A percentile compares a stretch with the other conserved stretches of the same genome.
Conservation (phyloP, 176 grass and related monocot species). For the Eragrostis curvula region DNA sequence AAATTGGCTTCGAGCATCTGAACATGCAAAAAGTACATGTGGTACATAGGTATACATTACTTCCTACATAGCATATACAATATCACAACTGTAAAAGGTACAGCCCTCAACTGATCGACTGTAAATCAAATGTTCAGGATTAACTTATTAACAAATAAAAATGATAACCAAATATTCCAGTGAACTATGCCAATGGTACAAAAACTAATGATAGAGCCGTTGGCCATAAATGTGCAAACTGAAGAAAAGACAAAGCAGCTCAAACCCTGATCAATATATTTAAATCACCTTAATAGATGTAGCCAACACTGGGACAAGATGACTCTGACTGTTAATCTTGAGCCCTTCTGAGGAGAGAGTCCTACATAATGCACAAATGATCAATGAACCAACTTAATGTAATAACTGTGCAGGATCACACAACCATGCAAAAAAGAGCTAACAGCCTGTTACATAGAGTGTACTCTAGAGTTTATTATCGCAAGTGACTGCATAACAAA, state of each 20-base stretch:
- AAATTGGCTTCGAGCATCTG: neutral
- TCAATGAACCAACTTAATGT: neutral
- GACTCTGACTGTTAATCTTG: conserved; percentile 89
- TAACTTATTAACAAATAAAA: neutral
- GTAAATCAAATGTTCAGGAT: neutral
- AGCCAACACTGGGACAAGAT: conserved; percentile 88
- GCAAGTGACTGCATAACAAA: neutral
- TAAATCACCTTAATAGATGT: conserved; percentile 87
- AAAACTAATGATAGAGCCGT: neutral
- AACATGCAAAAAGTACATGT: neutral
- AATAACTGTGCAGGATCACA: neutral
- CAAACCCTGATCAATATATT: conserved; percentile 24
- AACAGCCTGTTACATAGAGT: neutral
- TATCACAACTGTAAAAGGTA: neutral
- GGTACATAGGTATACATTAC: neutral
- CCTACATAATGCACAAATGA: conserved; percentile 48
- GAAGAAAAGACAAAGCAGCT: neutral
- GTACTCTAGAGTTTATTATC: neutral
- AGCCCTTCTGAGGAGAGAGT: conserved; percentile 69
- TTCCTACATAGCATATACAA: conserved; percentile 27
- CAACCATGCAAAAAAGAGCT: neutral
- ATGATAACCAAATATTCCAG: neutral
- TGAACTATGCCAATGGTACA: neutral
- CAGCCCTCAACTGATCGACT: neutral
- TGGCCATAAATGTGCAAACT: neutral